Evolutionary conservation across 2,329 filamentous ascomycete species (phyloP).

Genomic region (Cadophora sp.): DNA sequence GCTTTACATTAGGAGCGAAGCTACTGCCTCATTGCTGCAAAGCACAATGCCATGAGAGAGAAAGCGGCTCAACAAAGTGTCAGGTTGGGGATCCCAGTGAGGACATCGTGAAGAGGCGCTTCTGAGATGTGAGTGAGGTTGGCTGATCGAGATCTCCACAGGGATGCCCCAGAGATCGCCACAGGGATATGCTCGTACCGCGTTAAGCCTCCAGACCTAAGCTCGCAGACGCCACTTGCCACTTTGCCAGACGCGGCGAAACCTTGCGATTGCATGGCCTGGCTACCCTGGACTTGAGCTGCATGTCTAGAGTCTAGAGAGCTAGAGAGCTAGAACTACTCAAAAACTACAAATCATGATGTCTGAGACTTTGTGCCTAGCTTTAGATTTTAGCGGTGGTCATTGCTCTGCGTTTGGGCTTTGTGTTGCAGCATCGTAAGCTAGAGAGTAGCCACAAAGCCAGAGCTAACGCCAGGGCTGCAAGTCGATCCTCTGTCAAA

Average conservation of each 20-base stretch:
- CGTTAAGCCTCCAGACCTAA: neutral
- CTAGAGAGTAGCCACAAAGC: neutral
- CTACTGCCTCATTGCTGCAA: neutral
- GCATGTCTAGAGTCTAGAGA: neutral
- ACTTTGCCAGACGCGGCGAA: conserved; percentile 3
- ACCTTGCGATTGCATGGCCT: neutral
- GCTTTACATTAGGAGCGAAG: neutral
- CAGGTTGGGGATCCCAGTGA: neutral
- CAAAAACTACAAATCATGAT: neutral
- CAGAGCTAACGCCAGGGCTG: neutral
- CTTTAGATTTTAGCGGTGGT: neutral
- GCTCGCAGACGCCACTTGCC: neutral
- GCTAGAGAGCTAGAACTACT: neutral
- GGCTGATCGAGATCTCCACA: conserved; percentile 8
- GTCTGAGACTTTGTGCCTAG: neutral
- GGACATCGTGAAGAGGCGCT: neutral
- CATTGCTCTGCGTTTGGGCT: neutral
- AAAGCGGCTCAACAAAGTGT: neutral
- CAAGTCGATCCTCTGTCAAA: neutral
- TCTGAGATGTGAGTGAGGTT: neutral
- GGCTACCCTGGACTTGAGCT: neutral
- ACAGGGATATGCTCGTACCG: neutral
- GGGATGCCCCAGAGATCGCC: conserved; percentile 7
- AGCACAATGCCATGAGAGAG: neutral
- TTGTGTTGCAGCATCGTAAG: neutral